These are phyloP conservation scores for Nemania sp. DNA, from an alignment of 2,329 filamentous ascomycete species.

Conservation along the genomic window DNA sequence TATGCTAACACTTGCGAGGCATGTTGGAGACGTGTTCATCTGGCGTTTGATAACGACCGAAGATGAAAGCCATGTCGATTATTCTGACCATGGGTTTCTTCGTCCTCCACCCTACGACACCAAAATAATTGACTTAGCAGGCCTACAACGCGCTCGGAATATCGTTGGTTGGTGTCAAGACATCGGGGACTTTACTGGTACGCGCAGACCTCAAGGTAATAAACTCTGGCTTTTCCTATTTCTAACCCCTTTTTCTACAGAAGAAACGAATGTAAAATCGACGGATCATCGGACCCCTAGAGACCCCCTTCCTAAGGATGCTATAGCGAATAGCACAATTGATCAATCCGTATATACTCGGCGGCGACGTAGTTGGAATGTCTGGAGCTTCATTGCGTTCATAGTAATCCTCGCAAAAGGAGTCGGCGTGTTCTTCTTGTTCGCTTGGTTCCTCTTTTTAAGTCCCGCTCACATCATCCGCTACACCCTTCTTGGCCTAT, in stretches of 20 bases:
- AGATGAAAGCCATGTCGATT: constrained; percentile 8
- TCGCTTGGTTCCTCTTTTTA: too few relatives aligned
- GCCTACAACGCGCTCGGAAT: neutral
- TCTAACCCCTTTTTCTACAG: neutral
- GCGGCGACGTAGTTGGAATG: too few relatives aligned
- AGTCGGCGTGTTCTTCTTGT: too few relatives aligned
- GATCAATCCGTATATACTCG: too few relatives aligned
- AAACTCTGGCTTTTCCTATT: neutral
- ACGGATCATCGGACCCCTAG: too few relatives aligned
- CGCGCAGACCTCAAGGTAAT: neutral
- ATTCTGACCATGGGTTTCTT: neutral
- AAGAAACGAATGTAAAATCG: too few relatives aligned
- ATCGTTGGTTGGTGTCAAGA: neutral
- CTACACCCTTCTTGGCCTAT: too few relatives aligned
- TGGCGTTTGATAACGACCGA: constrained; percentile 20
- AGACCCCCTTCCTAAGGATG: too few relatives aligned
- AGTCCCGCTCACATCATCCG: too few relatives aligned
- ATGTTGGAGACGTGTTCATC: neutral
- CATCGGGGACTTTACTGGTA: neutral
- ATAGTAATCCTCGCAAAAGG: too few relatives aligned
- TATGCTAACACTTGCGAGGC: neutral
- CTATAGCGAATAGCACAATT: too few relatives aligned
- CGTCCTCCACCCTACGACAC: neutral
- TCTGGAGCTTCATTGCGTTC: too few relatives aligned
- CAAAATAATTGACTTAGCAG: neutral